A percentile compares a stretch with the other conserved stretches of the same genome.
Conservation (phyloP, 2,329 filamentous ascomycete species). For the Pestalotiopsis sp. region DNA sequence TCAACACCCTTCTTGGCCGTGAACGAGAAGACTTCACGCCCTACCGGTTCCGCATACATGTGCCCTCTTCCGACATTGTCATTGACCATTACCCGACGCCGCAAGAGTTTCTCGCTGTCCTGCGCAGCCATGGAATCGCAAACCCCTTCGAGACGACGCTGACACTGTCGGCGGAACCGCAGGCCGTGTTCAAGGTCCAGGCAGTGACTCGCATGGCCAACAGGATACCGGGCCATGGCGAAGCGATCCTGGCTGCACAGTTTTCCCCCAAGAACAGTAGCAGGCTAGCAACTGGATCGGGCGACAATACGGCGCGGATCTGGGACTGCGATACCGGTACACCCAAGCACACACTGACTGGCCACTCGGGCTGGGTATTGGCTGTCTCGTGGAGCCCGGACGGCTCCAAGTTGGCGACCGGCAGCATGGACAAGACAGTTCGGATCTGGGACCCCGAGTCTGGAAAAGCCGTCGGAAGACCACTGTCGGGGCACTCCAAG, state of each 20-base stretch:
- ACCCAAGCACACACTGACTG: constrained; percentile 80
- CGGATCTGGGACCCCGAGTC: constrained; percentile 85
- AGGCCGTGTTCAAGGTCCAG: constrained; percentile 92
- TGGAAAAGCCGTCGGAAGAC: constrained; percentile 70
- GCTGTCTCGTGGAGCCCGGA: constrained; percentile 88
- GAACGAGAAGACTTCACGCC: constrained; percentile 62
- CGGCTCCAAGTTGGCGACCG: constrained; percentile 78
- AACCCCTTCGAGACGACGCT: constrained; percentile 59
- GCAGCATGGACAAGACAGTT: constrained; percentile 85
- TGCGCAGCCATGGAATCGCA: constrained; percentile 57
- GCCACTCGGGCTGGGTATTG: constrained; percentile 88
- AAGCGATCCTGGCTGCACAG: constrained; percentile 82
- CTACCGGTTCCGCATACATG: constrained; percentile 62
- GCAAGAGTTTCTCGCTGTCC: constrained; percentile 51
- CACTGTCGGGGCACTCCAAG: constrained; percentile 83
- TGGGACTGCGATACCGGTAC: constrained; percentile 96
- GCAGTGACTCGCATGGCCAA: constrained; percentile 89
- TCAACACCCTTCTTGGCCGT: constrained; percentile 82
- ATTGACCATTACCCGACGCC: constrained; percentile 56
- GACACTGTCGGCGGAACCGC: constrained; percentile 68
- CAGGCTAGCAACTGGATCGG: constrained; percentile 82
- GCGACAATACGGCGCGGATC: constrained; percentile 87
- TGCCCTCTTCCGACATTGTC: constrained; percentile 53
- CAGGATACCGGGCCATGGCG: constrained; percentile 86
- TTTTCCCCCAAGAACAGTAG: constrained; percentile 81